Base-by-base conservation (phyloP, 208 protist species). In the Wallacemonas rigidus region DNA sequence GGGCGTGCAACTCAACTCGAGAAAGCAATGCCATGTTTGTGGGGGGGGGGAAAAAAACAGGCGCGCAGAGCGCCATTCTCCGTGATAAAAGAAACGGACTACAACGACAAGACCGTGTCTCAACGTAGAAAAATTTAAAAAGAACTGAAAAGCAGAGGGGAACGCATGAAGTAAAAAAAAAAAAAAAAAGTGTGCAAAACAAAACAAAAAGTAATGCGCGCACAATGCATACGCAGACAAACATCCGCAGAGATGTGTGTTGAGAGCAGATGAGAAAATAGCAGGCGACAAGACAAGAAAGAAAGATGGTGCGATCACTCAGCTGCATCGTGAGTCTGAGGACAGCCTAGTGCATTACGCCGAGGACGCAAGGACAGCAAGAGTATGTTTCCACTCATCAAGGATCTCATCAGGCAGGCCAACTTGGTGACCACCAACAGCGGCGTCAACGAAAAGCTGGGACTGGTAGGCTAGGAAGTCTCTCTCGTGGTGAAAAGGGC, bases 321-420 rank as follows among this genome's bases (percentile, higher is more conserved):
- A 26, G 26, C 26, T 26, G 26, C 26, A 26, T 0, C 26, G 26
- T 26, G 26, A 26, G 26, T 26, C 26, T 26, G 26, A 26, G 26
- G 26, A 26, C 26, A 26, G 26, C 26, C 26, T 26, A 26, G 26
- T 26, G 26, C 26, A 26, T 41, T 65, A 65, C 41, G 8, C 43
- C n/a, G 60, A 12, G 4, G 3, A 8, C 6, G 60, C 51, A 65
- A 67, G 8, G 12, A 69, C 40, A n/a, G 40, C 0, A n/a, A 83
- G 40, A 3, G 72, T 62, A 0, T 77, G 51, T 55, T 78, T 68
- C 84, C 80, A 89, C 38, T 48, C 57, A 1, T 50, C 36, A 35
- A 89, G 69, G 55, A 83, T 40, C 47, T 76, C 76, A n/a, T 51
- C 65, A 1, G 75, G 74, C 8, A 88, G 62, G 5, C 81, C 81